Evolutionary conservation across 495 filamentous ascomycete species (phyloP).

Genomic region (Neurospora sp.): DNA sequence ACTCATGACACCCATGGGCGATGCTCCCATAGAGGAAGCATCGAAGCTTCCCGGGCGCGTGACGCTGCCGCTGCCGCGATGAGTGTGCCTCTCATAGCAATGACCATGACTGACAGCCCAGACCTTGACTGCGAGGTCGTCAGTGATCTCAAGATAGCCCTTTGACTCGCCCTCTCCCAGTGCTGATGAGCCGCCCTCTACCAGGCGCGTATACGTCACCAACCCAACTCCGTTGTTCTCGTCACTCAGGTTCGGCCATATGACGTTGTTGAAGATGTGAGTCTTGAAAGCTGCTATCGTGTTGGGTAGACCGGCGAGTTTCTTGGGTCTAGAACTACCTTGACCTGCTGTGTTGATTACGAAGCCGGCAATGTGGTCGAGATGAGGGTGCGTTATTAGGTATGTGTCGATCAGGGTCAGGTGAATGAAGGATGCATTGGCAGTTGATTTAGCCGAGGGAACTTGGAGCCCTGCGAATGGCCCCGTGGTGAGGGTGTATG

Average conservation of each 20-base stretch:
- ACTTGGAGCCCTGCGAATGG: constrained; percentile 72
- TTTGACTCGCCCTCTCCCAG: constrained; percentile 62
- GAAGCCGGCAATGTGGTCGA: constrained; percentile 86
- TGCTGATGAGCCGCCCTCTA: constrained; percentile 75
- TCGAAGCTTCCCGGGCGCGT: constrained; percentile 33
- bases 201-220: constrained; percentile 78
- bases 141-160: constrained; percentile 77
- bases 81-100: constrained; percentile 63
- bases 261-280: constrained; percentile 94
- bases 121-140: constrained; percentile 68
- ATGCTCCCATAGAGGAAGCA: constrained; percentile 9
- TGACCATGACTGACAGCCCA: constrained; percentile 79
- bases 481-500: constrained; percentile 29
- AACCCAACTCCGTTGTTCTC: constrained; percentile 91
- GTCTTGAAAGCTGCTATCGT: constrained; percentile 82
- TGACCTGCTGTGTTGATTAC: constrained; percentile 85
- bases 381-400: constrained; percentile 86
- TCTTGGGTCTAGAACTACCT: constrained; percentile 63
- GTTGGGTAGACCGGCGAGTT: constrained; percentile 70
- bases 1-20: background rate
- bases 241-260: constrained; percentile 96
- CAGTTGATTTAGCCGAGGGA: constrained; percentile 46
- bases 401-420: constrained; percentile 72
- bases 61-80: constrained; percentile 42
- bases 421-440: constrained; percentile 73